These are phyloP conservation scores for Septoria petroselini DNA, from an alignment of 2,329 filamentous ascomycete species.

Conservation along the genomic window DNA sequence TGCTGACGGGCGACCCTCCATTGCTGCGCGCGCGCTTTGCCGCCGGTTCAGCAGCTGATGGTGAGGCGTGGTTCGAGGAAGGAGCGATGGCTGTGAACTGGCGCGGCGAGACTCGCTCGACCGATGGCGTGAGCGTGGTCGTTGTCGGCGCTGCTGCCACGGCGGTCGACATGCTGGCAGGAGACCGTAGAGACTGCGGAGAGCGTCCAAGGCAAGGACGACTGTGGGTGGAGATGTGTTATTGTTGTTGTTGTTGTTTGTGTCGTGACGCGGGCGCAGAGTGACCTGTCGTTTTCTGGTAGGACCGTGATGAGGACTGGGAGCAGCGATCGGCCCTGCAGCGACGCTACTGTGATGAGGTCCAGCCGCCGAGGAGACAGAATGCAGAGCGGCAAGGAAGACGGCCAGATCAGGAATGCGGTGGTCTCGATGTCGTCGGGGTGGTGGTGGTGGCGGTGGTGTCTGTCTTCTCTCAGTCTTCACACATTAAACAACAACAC, in stretches of 20 bases:
- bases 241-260: too few species aligned
- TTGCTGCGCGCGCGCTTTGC: conserved; percentile 36
- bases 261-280: too few species aligned
- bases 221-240: too few species aligned
- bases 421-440: not conserved
- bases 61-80: conserved; percentile 27
- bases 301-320: too few species aligned
- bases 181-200: conserved; percentile 4
- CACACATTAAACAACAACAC: too few species aligned
- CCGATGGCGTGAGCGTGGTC: conserved; percentile 37
- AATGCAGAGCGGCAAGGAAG: conserved; percentile 10
- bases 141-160: conserved; percentile 44
- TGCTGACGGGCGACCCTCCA: conserved; percentile 35
- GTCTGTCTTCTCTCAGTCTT: too few species aligned
- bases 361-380: not conserved
- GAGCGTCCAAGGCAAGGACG: conserved; percentile 11
- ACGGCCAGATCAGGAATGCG: not conserved
- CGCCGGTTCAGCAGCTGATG: conserved; percentile 29
- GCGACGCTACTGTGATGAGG: conserved; percentile 8
- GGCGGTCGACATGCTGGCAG: conserved; percentile 46
- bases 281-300: not conserved
- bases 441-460: too few species aligned
- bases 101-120: conserved; percentile 41
- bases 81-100: conserved; percentile 46
- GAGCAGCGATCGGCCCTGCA: conserved; percentile 19